Conservation (phyloP, 345 rosid genomes). For the Linum tenue region DNA sequence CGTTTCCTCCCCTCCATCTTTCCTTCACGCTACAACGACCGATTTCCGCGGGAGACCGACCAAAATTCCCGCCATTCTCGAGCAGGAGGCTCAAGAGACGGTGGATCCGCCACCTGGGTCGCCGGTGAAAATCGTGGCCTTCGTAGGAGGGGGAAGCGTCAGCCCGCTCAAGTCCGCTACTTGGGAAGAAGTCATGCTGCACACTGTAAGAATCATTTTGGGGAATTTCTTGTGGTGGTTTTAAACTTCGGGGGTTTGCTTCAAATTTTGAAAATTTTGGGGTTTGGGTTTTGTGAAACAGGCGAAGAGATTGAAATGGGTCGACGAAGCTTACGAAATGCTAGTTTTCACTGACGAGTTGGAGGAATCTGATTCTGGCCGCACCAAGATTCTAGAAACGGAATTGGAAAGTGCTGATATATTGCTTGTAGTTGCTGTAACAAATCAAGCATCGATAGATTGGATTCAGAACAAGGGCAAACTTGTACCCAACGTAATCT, state of each 20-base stretch:
- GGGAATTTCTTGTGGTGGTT: background rate
- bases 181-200: slow-evolving; percentile 80
- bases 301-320: slow-evolving; percentile 81
- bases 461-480: slow-evolving; percentile 46
- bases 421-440: slow-evolving; percentile 54
- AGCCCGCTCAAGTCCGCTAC: slow-evolving; percentile 68
- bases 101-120: slow-evolving; percentile 20
- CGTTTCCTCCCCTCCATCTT: background rate
- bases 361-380: slow-evolving; percentile 17
- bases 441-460: slow-evolving; percentile 36
- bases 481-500: slow-evolving; percentile 42
- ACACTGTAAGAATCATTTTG: slow-evolving; percentile 47
- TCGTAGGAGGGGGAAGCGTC: slow-evolving; percentile 57
- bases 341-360: slow-evolving; percentile 41
- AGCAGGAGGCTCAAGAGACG: slow-evolving; percentile 23
- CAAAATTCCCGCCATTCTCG: slow-evolving; percentile 27
- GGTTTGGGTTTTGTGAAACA: slow-evolving; percentile 11
- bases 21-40: slow-evolving; percentile 5
- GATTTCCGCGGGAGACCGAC: slow-evolving; percentile 7
- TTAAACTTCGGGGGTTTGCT: too few species aligned
- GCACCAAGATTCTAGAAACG: slow-evolving; percentile 20
- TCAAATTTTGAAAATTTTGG: background rate
- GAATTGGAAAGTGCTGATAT: slow-evolving; percentile 49
- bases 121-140: slow-evolving; percentile 55
- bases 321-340: slow-evolving; percentile 71